phyloP scores from a whole-genome alignment of 805 yeast genomes.

The Scheffersomyces ergatensis region DNA sequence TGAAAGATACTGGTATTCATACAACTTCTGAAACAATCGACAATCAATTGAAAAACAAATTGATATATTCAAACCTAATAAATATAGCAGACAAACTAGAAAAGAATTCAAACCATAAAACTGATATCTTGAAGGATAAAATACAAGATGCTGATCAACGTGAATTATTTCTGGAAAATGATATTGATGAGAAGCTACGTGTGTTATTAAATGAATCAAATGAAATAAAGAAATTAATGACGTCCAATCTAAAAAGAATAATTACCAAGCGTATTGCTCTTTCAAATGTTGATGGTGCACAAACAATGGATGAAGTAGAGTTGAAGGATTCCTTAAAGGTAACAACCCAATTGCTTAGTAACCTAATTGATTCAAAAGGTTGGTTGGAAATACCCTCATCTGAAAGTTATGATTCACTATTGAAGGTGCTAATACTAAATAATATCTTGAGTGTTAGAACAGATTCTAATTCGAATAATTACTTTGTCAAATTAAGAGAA shows the following conservation, averaged over 20 bases:
- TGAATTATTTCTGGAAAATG: slow-evolving; percentile 1
- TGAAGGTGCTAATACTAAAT: slow-evolving; percentile 8
- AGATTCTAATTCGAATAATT: slow-evolving; percentile 1
- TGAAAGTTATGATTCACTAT: slow-evolving; percentile 4
- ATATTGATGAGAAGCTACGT: slow-evolving; percentile 1
- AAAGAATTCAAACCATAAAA: background rate
- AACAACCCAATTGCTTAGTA: slow-evolving; percentile 5
- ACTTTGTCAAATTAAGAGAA: slow-evolving; percentile 2
- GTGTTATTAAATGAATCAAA: slow-evolving; percentile 6
- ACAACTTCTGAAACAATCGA: background rate
- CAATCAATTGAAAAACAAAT: background rate
- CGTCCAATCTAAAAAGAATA: slow-evolving; percentile 8
- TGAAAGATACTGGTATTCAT: background rate
- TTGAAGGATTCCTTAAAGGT: slow-evolving; percentile 7
- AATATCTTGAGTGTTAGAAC: slow-evolving; percentile 6
- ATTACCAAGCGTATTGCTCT: slow-evolving; percentile 9
- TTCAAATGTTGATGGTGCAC: background rate
- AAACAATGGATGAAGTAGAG: slow-evolving; percentile 4
- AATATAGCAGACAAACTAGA: background rate
- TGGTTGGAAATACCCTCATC: slow-evolving; percentile 11
- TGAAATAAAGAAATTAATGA: slow-evolving; percentile 5
- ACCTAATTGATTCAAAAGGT: slow-evolving; percentile 4
- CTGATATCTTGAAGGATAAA: slow-evolving; percentile 1
- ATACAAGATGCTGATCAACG: slow-evolving; percentile 1
- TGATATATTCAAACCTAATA: background rate